These are phyloP conservation scores for Arthrobotrys sphaeroides DNA, from an alignment of 2,329 filamentous ascomycete genomes.

Conservation along the genomic window DNA sequence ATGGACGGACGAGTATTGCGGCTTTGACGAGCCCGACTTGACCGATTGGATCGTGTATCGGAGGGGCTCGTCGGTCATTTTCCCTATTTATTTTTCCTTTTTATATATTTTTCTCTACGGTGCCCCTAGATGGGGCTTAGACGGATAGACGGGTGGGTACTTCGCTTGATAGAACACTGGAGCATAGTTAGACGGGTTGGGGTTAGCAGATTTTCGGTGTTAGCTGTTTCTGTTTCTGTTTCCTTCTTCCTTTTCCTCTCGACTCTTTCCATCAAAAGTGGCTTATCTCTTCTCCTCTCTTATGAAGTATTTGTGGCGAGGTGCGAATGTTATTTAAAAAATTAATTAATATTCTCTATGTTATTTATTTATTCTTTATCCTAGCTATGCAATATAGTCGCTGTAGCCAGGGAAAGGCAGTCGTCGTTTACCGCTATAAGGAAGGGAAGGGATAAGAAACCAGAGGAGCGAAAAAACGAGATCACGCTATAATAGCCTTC, in stretches of 20 bases:
- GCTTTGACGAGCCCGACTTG: slow-evolving; percentile 33
- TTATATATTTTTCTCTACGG: slow-evolving; percentile 11
- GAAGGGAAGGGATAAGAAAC: neutral
- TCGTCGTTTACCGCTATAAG: too few relatives aligned
- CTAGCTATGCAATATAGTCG: too few relatives aligned
- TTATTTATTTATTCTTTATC: neutral
- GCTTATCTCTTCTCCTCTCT: slow-evolving; percentile 4
- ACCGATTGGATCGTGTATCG: neutral
- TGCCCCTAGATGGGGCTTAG: slow-evolving; percentile 32
- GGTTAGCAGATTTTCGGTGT: slow-evolving; percentile 36
- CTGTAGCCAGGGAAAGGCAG: neutral
- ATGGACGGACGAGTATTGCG: slow-evolving; percentile 48
- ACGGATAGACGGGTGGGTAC: slow-evolving; percentile 34
- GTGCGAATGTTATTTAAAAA: slow-evolving; percentile 16
- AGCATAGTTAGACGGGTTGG: slow-evolving; percentile 48
- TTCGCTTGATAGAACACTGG: slow-evolving; percentile 35
- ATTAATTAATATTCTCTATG: neutral
- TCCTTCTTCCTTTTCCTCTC: neutral
- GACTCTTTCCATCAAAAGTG: neutral
- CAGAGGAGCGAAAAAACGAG: neutral
- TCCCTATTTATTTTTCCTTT: slow-evolving; percentile 4
- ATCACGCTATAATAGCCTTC: neutral
- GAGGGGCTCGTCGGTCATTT: neutral
- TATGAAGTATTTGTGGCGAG: neutral
- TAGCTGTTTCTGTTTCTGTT: slow-evolving; percentile 7